Percentiles rank a stretch among this genome's conserved stretches.
Evolutionary conservation across 257 asterid species (phyloP).

Genomic region (Fraxinus excelsior): DNA sequence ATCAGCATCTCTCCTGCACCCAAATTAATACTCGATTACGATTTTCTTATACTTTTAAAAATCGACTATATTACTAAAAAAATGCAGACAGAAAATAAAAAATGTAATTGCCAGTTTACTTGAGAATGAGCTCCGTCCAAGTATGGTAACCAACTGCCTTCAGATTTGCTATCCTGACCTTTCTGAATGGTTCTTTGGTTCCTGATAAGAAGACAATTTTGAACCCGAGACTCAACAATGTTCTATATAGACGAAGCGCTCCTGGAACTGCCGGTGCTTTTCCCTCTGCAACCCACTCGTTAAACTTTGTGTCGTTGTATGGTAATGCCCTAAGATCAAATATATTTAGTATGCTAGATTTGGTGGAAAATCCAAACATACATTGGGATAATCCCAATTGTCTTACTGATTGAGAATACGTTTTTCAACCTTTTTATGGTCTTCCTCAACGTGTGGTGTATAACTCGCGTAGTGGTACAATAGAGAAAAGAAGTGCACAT

Average conservation of each 20-base stretch:
- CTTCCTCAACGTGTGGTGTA: too few relatives aligned
- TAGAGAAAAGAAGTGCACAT: background rate
- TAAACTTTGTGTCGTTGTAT: constrained; percentile 36
- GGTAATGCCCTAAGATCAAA: constrained; percentile 37
- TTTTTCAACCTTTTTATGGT: too few relatives aligned
- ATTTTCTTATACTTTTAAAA: too few relatives aligned
- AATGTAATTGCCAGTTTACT: constrained; percentile 23
- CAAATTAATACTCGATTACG: background rate
- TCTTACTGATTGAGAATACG: too few relatives aligned
- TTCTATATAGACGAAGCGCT: constrained; percentile 33
- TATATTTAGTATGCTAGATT: too few relatives aligned
- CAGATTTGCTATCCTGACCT: constrained; percentile 31
- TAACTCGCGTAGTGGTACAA: too few relatives aligned
- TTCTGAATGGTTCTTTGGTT: constrained; percentile 21
- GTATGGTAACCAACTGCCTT: constrained; percentile 43
- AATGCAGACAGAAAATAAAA: too few relatives aligned
- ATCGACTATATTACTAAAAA: too few relatives aligned
- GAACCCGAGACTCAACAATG: constrained; percentile 32
- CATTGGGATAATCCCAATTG: too few relatives aligned
- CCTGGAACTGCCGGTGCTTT: constrained; percentile 46
- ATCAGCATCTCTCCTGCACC: constrained; percentile 33
- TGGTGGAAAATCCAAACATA: too few relatives aligned
- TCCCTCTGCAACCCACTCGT: constrained; percentile 50
- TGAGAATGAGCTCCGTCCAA: constrained; percentile 49
- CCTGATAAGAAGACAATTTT: constrained; percentile 45